Percentiles rank a stretch among this genome's conserved stretches.
These are phyloP conservation scores for Neoboletus subvelutipes DNA, from an alignment of 768 basidiomycete species.

Conservation along the genomic window DNA sequence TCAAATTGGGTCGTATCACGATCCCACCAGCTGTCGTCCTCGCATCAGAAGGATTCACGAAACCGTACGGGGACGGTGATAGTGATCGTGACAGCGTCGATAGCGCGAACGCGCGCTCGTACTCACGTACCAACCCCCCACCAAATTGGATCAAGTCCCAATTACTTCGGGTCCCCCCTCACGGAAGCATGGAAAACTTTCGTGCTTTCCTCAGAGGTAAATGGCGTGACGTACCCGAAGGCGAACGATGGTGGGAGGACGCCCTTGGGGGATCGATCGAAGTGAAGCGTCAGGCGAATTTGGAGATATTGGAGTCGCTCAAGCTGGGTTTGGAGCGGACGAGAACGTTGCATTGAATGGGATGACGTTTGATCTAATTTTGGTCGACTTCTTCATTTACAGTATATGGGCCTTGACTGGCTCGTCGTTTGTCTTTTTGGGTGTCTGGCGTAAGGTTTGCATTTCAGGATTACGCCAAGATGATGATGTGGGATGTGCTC, in stretches of 20 bases:
- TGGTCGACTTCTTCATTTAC: background rate
- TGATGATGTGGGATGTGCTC: too few relatives aligned
- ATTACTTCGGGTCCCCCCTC: conserved; percentile 21
- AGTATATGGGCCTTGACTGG: background rate
- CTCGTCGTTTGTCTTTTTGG: background rate
- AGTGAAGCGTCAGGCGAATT: conserved; percentile 29
- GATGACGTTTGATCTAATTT: background rate
- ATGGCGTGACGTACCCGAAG: conserved; percentile 60
- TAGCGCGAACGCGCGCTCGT: conserved; percentile 21
- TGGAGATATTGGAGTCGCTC: conserved; percentile 23
- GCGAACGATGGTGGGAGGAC: conserved; percentile 67
- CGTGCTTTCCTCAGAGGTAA: conserved; percentile 51
- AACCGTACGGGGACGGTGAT: conserved; percentile 12
- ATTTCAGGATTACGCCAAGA: too few relatives aligned
- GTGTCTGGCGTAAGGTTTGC: too few relatives aligned
- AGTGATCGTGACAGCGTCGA: background rate
- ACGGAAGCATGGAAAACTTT: conserved; percentile 21
- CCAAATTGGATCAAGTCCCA: conserved; percentile 29
- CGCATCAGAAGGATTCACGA: conserved; percentile 56
- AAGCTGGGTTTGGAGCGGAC: conserved; percentile 23
- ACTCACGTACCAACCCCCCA: conserved; percentile 34
- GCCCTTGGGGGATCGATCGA: conserved; percentile 54
- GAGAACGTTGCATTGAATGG: conserved; percentile 8
- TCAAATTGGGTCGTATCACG: conserved; percentile 71
- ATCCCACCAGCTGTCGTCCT: conserved; percentile 66